Base-by-base conservation (phyloP, 192 early-diverging fungal genomes). In the Glomus cerebriforme region DNA sequence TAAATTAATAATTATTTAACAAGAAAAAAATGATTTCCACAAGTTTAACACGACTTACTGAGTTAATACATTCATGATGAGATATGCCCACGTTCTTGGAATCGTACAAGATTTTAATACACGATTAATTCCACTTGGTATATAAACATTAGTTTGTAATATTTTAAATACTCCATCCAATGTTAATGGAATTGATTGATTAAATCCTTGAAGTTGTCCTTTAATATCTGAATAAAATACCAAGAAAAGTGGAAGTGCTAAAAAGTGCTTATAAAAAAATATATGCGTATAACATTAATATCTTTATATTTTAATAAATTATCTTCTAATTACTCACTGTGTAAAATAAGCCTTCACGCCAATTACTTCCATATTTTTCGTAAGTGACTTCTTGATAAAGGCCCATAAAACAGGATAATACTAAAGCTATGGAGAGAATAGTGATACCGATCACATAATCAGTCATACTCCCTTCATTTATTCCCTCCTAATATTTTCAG, bases 281-380 rank as follows among this genome's bases (percentile, higher is more conserved):
- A 72, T 68, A 34, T n/a, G n/a, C 39, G 75, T 54, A 76, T 72
- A 0, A 27, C 31, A 27, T 6, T 35, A 2, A 78, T 19, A 31
- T 24, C 31, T 26, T 54, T 39, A 59, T 29, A 27, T 59, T 67
- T 10, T 13, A 71, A 39, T 15, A 0, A 2, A 13, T 71, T 45
- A 2, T 59, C 24, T 35, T 5, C 5, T 68, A 66, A 45, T 29
- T 67, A 70, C 84, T 80, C 83, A 90, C 89, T 7, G 90, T 92
- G 75, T 97, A 97, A 81, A 97, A 97, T 24, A 97, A 83, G 0
- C 93, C 95, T 81, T 97, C 96, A 22, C 90, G 87, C 96, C 96
- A 97, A 65, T 92, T 88, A 34, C 91, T 89, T 22, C 94, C 92
- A 64, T 94, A 96, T 59, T 86, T 89, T 13, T 83, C 78, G 77